Evolutionary conservation across 495 filamentous ascomycete genomes (phyloP).

Genomic region (Polyplosphaeria fusca): DNA sequence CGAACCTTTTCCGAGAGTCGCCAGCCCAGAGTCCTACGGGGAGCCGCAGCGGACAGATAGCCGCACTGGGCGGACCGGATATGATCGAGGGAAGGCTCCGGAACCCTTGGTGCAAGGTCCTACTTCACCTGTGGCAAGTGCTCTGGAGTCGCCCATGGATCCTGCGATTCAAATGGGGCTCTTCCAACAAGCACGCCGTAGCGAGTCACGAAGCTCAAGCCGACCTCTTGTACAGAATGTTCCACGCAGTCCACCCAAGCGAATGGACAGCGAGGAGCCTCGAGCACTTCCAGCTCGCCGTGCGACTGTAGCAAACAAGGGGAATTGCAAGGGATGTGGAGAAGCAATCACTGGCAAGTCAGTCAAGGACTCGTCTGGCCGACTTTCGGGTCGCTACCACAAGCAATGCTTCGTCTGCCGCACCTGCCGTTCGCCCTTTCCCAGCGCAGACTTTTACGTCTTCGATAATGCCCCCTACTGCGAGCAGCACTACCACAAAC

Average conservation of each 20-base stretch:
- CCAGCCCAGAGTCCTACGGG: slow-evolving; percentile 16
- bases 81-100: slow-evolving; percentile 22
- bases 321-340: slow-evolving; percentile 78
- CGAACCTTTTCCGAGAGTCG: slow-evolving; percentile 15
- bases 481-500: slow-evolving; percentile 85
- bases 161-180: slow-evolving; percentile 51
- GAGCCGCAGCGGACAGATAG: slow-evolving; percentile 2
- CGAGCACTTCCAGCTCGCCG: slow-evolving; percentile 8
- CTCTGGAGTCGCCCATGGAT: slow-evolving; percentile 60
- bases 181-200: slow-evolving; percentile 30
- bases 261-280: background rate
- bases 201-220: slow-evolving; percentile 34
- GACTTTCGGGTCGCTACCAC: slow-evolving; percentile 90
- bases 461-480: slow-evolving; percentile 83
- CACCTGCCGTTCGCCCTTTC: slow-evolving; percentile 76
- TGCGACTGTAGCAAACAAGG: slow-evolving; percentile 49
- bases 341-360: slow-evolving; percentile 83
- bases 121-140: slow-evolving; percentile 2
- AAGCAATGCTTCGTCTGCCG: slow-evolving; percentile 90
- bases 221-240: slow-evolving; percentile 4
- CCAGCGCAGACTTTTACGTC: slow-evolving; percentile 90
- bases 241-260: slow-evolving; percentile 5
- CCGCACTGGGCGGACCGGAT: slow-evolving; percentile 4
- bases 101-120: slow-evolving; percentile 12
- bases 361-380: slow-evolving; percentile 87